Percentiles rank a stretch among this genome's conserved stretches.
Conservation (phyloP, 2,329 filamentous ascomycete species). For the Mollisiaceae sp. region DNA sequence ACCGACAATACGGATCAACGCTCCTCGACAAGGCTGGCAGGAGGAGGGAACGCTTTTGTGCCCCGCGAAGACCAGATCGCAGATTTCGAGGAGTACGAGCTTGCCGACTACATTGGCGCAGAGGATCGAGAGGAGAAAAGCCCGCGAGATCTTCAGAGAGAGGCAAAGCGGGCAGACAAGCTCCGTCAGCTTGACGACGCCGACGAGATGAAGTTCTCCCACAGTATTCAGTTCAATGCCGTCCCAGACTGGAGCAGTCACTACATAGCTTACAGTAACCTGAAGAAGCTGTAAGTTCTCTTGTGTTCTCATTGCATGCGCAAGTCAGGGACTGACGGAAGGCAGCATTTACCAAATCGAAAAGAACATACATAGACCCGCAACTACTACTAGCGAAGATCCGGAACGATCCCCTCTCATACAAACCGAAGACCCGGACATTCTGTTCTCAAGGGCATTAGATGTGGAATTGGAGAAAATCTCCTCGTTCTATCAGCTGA, state of each 20-base stretch:
- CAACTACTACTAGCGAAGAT: slow-evolving; percentile 60
- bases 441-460: slow-evolving; percentile 79
- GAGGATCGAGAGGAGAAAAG: slow-evolving; percentile 21
- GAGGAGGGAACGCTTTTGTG: slow-evolving; percentile 32
- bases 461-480: slow-evolving; percentile 95
- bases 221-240: slow-evolving; percentile 99
- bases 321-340: slow-evolving; percentile 18
- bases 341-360: slow-evolving; percentile 91
- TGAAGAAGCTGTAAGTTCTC: slow-evolving; percentile 88
- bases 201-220: slow-evolving; percentile 99
- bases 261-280: slow-evolving; percentile 97
- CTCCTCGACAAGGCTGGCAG: slow-evolving; percentile 31
- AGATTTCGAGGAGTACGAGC: slow-evolving; percentile 40
- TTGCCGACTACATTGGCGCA: slow-evolving; percentile 37
- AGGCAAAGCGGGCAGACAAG: slow-evolving; percentile 63
- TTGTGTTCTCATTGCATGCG: not conserved
- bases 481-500: slow-evolving; percentile 84
- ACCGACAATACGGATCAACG: slow-evolving; percentile 22
- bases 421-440: slow-evolving; percentile 72
- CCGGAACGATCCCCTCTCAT: slow-evolving; percentile 87
- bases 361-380: slow-evolving; percentile 72
- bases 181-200: slow-evolving; percentile 71
- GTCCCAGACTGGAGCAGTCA: slow-evolving; percentile 99
- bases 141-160: slow-evolving; percentile 18
- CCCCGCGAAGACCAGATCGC: slow-evolving; percentile 18